These are phyloP conservation scores for Diospyros kaki DNA, from an alignment of 148 eudicot species.

Conservation along the genomic window DNA sequence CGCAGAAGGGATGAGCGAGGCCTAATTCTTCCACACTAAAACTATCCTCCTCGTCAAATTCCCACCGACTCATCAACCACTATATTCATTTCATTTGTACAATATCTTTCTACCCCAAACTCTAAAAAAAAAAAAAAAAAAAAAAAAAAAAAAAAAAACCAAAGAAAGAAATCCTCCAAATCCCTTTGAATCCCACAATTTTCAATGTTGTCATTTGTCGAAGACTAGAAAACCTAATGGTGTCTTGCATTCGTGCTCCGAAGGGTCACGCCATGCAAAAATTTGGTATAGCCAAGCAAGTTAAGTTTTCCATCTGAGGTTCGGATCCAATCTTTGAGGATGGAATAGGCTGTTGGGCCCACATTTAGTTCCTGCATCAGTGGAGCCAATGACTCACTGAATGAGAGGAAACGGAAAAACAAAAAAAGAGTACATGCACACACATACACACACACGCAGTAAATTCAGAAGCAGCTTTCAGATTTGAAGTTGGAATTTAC, in stretches of 20 bases:
- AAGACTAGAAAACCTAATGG: conserved; percentile 20
- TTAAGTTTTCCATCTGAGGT: conserved; percentile 55
- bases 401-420: not conserved
- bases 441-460: too few relatives aligned
- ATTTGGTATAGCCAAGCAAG: conserved; percentile 62
- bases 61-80: too few relatives aligned
- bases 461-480: not conserved
- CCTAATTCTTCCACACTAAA: too few relatives aligned
- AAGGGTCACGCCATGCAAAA: conserved; percentile 68
- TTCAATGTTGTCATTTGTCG: conserved; percentile 1
- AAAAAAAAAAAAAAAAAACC: not conserved
- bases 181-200: conserved; percentile 8
- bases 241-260: conserved; percentile 42
- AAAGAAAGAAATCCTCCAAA: not conserved
- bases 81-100: too few relatives aligned
- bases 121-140: too few relatives aligned
- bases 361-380: conserved; percentile 56
- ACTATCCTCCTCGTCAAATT: too few relatives aligned
- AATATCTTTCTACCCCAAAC: too few relatives aligned
- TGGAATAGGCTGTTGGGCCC: conserved; percentile 45
- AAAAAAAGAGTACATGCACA: not conserved
- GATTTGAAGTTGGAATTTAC: conserved; percentile 15
- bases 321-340: conserved; percentile 59
- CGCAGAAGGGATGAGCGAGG: too few relatives aligned
- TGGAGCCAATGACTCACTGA: too few relatives aligned